Evolutionary conservation across 805 yeast species (phyloP).

Genomic region (Candida boleticola): DNA sequence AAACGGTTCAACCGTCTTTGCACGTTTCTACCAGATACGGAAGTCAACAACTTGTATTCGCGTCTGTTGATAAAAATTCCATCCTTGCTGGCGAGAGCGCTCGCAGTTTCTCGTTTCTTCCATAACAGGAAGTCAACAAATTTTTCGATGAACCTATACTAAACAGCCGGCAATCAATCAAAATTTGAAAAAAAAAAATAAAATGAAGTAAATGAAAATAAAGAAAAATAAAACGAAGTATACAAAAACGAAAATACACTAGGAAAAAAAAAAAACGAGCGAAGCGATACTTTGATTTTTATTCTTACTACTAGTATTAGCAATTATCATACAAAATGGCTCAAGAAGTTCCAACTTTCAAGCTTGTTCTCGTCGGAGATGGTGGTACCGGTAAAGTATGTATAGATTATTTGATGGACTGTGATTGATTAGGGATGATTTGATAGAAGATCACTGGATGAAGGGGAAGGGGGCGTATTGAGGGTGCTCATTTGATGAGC

Average conservation of each 20-base stretch:
- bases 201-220: background rate
- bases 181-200: background rate
- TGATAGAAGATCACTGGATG: no score
- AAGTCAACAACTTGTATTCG: constrained; percentile 2
- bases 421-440: no score
- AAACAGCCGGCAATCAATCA: constrained; percentile 4
- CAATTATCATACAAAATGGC: constrained; percentile 45
- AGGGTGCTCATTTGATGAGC: no score
- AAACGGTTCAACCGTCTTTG: background rate
- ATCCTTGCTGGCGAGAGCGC: no score
- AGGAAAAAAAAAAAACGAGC: background rate
- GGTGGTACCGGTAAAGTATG: constrained; percentile 99
- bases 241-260: background rate
- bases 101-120: background rate
- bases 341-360: constrained; percentile 90
- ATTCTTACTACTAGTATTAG: background rate
- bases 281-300: background rate
- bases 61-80: no score
- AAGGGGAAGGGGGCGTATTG: no score
- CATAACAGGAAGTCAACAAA: constrained; percentile 2
- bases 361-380: constrained; percentile 98
- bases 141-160: constrained; percentile 1
- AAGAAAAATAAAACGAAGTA: background rate
- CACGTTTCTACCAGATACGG: constrained; percentile 3
- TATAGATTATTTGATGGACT: constrained; percentile 12